Evolutionary conservation across 179 eudicot genomes (phyloP), one percentile per base, ranked within the genome.

Genomic region (Spinacia oleracea): DNA sequence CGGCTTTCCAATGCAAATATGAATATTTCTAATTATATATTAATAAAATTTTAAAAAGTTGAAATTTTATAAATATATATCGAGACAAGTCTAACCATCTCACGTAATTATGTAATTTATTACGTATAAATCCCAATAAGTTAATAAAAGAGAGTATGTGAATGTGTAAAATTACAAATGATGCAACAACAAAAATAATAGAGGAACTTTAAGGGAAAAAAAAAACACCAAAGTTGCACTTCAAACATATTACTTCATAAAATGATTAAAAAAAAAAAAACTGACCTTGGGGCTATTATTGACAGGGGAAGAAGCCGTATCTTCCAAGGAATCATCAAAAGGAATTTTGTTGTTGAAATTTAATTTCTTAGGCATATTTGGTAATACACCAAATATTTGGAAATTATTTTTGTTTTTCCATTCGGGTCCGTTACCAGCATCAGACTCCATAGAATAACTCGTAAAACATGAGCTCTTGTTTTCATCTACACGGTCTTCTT

Each of bases 251-350:
- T 10, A 59, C 9, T 9, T 59, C 1, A 5, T 1, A 5, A 59
- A 59, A 59, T 10, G 9, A 59, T 59, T 0, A 59, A 59, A 9
- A 53, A 53, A 53, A 53, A 42, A 29, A 14, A 53, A 25, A 65
- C 81, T 42, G 25, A 90, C 94, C 92, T 91, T 91, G 73, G 94
- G 94, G 72, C 92, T 91, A 45, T 85, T 83, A 59, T 38, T 38
- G 5, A 89, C 88, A 76, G 94, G 92, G 81, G 94, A 91, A 74
- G 89, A 86, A 81, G 94, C 94, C 40, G 94, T 91, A 68, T 91
- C 94, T 81, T 91, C 94, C 78, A 91, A 80, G n/a, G 91, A 85
- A 84, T 91, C 94, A 80, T 91, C 92, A 72, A 38, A 76, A 72
- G 83, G 83, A 53, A 82, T 73, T 79, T 83, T 71, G 11, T 77